Base-by-base conservation (phyloP, 495 filamentous ascomycete genomes). In the Aspergillus avenaceus region DNA sequence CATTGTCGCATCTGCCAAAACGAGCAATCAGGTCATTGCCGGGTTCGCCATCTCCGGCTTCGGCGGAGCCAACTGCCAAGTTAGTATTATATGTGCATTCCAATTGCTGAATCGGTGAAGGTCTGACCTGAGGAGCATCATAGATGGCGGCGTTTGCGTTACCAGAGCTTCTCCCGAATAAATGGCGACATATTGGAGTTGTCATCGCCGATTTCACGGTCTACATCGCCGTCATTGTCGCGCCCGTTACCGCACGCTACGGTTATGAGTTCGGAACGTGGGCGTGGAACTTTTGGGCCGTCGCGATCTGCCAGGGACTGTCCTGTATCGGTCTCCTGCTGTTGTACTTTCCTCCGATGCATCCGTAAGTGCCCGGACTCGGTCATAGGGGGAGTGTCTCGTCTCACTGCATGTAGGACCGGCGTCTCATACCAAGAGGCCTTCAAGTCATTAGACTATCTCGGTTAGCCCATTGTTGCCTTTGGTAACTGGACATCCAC, bases 61-160 rank as follows among this genome's bases (percentile, higher is more conserved):
- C 37, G 60, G 56, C 7, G 57, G 57, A 19, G 57, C 60, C 6
- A 60, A 63, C 21, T 58, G 60, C 32, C 56, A 60, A 41, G 56
- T 63, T 47, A 14, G 27, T 12, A 1, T 19, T 19, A 19, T 42
- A 14, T 34, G 8, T 26, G 25, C 3, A 9, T n/a, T 14, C 18
- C n/a, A n/a, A 16, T 24, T 7, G 34, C 21, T 16, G 5, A 18
- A 16, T 12, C 25, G 22, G 18, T 8, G 22, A 22, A 6, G 23
- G n/a, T n/a, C 40, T 41, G 22, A 26, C 37, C 47, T n/a, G n/a
- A n/a, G n/a, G n/a, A n/a, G n/a, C 25, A 23, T 12, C 19, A 29
- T 34, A 63, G 51, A 58, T 63, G 60, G 60, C 60, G 27, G 57
- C 60, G 26, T 63, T 63, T 18, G 60, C 57, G 3, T 41, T 63